A percentile compares a stretch with the other conserved stretches of the same genome.
Conservation (phyloP, 345 rosid genomes). For the Aquilaria malaccensis region DNA sequence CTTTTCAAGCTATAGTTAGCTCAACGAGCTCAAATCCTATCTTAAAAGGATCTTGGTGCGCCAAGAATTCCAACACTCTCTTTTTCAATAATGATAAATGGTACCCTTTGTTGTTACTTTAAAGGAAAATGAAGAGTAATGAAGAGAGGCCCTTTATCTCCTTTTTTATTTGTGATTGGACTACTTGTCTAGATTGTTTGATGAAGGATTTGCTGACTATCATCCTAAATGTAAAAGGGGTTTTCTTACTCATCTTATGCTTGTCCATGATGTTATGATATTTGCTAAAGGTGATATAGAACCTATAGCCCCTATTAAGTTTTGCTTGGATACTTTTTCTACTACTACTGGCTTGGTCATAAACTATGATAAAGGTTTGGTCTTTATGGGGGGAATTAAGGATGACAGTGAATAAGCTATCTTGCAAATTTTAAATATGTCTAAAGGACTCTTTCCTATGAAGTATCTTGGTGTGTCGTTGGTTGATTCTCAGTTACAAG, state of each 20-base stretch:
- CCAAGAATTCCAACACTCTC: too few relatives aligned
- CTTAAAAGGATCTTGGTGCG: too few relatives aligned
- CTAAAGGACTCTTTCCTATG: too few relatives aligned
- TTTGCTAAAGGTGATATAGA: neutral
- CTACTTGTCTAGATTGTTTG: neutral
- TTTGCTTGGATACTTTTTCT: neutral
- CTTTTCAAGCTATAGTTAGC: too few relatives aligned
- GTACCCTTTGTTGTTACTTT: neutral
- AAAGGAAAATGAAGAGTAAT: neutral
- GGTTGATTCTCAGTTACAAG: too few relatives aligned
- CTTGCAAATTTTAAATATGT: too few relatives aligned
- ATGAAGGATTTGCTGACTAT: neutral
- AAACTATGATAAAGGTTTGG: neutral
- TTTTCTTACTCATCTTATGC: neutral
- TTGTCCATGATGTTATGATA: neutral
- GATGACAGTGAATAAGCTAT: neutral
- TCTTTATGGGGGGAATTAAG: neutral
- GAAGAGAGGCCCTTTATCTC: neutral
- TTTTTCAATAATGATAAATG: neutral
- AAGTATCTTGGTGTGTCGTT: too few relatives aligned
- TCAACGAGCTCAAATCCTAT: too few relatives aligned
- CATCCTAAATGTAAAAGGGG: neutral
- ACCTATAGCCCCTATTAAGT: neutral
- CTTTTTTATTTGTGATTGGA: neutral
- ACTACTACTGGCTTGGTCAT: neutral